A percentile compares a stretch with the other conserved stretches of the same genome.
Conservation (phyloP, 2,329 filamentous ascomycete genomes). For the Trichoderma hamatum region DNA sequence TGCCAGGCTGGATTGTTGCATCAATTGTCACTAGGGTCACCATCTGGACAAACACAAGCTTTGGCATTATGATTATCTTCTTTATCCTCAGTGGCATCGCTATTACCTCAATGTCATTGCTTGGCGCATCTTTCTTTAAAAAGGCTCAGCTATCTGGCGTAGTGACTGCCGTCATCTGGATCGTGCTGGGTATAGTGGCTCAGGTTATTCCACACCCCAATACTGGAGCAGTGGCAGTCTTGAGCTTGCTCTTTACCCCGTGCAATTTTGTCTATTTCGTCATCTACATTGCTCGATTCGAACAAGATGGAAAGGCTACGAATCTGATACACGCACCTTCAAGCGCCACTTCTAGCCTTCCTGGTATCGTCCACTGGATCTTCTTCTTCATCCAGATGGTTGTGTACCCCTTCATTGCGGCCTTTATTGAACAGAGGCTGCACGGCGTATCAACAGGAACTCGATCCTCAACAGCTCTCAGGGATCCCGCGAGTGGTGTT, state of each 20-base stretch:
- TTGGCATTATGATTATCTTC: slow-evolving; percentile 67
- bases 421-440: slow-evolving; percentile 65
- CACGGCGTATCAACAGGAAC: slow-evolving; percentile 55
- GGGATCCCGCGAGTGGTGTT: slow-evolving; percentile 16
- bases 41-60: slow-evolving; percentile 51
- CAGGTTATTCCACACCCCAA: slow-evolving; percentile 67
- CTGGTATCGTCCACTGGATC: slow-evolving; percentile 73
- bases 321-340: slow-evolving; percentile 65
- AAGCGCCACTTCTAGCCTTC: slow-evolving; percentile 62
- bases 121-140: slow-evolving; percentile 76
- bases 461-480: slow-evolving; percentile 29
- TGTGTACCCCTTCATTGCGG: slow-evolving; percentile 71
- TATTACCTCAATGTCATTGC: slow-evolving; percentile 73
- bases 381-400: slow-evolving; percentile 71
- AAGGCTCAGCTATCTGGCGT: slow-evolving; percentile 83
- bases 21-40: slow-evolving; percentile 43
- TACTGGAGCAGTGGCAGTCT: slow-evolving; percentile 64
- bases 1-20: slow-evolving; percentile 44
- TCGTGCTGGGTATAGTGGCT: slow-evolving; percentile 74
- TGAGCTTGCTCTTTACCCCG: slow-evolving; percentile 77
- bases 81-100: slow-evolving; percentile 74
- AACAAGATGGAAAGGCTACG: slow-evolving; percentile 60
- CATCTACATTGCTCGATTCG: slow-evolving; percentile 71
- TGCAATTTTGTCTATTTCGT: slow-evolving; percentile 82
- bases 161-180: slow-evolving; percentile 67